Evolutionary conservation across 75 land plant genomes (phyloP).

Genomic region (Selaginella moellendorffii): DNA sequence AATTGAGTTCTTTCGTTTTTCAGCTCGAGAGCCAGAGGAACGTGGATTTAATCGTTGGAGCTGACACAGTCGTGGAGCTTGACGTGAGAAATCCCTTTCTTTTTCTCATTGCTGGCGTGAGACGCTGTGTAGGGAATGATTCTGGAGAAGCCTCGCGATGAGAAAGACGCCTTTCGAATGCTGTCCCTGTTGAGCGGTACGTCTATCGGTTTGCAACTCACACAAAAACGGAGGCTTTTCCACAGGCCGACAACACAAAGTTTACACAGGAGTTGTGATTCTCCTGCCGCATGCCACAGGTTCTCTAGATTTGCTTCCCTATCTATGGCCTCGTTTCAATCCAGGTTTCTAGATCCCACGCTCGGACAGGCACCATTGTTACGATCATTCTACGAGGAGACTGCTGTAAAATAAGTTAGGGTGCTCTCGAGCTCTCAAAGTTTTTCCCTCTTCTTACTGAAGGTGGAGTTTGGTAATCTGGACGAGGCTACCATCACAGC

Average conservation of each 20-base stretch:
- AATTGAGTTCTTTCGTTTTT: neutral
- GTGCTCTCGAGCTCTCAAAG: neutral
- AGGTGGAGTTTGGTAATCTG: conserved; percentile 41
- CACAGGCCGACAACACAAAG: conserved; percentile 30
- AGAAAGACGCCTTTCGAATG: conserved; percentile 33
- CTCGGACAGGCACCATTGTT: conserved; percentile 27
- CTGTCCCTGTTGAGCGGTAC: conserved; percentile 34
- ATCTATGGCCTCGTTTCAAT: too few species aligned
- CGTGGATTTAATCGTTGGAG: conserved; percentile 35
- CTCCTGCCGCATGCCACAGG: conserved; percentile 20
- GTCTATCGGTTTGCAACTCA: neutral
- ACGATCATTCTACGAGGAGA: conserved; percentile 36
- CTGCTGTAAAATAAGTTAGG: conserved; percentile 15
- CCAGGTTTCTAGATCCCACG: conserved; percentile 27
- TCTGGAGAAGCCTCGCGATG: conserved; percentile 33
- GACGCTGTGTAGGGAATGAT: conserved; percentile 34
- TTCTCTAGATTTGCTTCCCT: too few species aligned
- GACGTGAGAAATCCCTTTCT: conserved; percentile 16
- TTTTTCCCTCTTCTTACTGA: neutral
- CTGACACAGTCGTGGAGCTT: conserved; percentile 42
- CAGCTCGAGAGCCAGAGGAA: conserved; percentile 12
- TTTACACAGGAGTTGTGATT: conserved; percentile 39
- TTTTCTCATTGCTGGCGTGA: conserved; percentile 4
- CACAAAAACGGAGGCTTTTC: neutral
- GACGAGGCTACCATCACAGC: conserved; percentile 32